Conservation (phyloP, 164 flowering plant genomes). For the Umbilicus rupestris region DNA sequence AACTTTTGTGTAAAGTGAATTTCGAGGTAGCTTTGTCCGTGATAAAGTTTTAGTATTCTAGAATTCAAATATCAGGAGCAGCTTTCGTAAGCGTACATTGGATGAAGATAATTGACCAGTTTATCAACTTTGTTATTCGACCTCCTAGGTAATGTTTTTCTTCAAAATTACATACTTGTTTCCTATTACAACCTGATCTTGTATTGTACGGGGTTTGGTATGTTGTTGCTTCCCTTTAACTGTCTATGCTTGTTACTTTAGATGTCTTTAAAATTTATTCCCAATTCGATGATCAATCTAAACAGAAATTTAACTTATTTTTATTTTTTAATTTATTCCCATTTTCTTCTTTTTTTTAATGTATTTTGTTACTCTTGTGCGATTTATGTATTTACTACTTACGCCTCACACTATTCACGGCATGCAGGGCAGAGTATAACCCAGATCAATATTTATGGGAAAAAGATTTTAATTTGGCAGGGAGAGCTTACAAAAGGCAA, state of each 20-base stretch:
- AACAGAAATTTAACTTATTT: not conserved
- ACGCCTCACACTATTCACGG: conserved; percentile 1
- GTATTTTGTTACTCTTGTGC: not conserved
- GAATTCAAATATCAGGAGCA: not conserved
- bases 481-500: conserved; percentile 65
- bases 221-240: not conserved
- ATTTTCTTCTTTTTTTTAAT: not conserved
- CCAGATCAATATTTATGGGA: conserved; percentile 97
- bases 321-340: no score
- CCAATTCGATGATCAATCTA: not conserved
- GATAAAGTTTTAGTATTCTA: not conserved
- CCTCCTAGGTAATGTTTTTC: conserved; percentile 65
- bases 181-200: not conserved
- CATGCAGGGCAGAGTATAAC: conserved; percentile 78
- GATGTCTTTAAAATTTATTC: not conserved
- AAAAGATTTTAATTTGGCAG: conserved; percentile 73
- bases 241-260: not conserved
- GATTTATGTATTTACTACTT: not conserved
- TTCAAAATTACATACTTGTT: not conserved
- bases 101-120: conserved; percentile 76
- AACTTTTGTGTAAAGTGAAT: not conserved
- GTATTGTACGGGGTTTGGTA: not conserved
- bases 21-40: not conserved
- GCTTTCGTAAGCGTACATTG: not conserved
- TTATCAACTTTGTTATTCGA: conserved; percentile 88